Evolutionary conservation across 2,329 filamentous ascomycete species (phyloP).

Genomic region (Xylaria sp.): DNA sequence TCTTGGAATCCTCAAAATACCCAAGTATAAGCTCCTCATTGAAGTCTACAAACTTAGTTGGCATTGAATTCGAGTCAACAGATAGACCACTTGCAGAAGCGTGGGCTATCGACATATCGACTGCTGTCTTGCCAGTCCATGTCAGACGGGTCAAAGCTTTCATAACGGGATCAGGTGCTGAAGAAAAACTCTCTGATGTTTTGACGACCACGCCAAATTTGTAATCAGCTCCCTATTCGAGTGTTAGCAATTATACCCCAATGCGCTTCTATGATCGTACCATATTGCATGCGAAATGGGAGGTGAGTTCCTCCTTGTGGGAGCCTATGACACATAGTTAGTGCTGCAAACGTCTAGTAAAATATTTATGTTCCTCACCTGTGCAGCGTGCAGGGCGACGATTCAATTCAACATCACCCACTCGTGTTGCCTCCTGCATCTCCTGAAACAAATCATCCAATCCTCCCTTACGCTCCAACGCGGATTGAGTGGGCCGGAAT

Average conservation of each 20-base stretch:
- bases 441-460: slow-evolving; percentile 65
- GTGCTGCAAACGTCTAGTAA: slow-evolving; percentile 24
- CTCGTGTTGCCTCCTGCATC: slow-evolving; percentile 45
- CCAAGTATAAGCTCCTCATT: slow-evolving; percentile 69
- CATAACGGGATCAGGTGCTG: slow-evolving; percentile 55
- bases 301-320: slow-evolving; percentile 51
- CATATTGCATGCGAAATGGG: slow-evolving; percentile 61
- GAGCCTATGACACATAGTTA: slow-evolving; percentile 38
- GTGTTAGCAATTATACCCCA: slow-evolving; percentile 26
- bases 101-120: slow-evolving; percentile 39
- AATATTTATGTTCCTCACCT: slow-evolving; percentile 38
- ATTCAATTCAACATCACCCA: slow-evolving; percentile 51
- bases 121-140: slow-evolving; percentile 57
- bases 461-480: slow-evolving; percentile 59
- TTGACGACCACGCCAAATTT: slow-evolving; percentile 66
- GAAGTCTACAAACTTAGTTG: slow-evolving; percentile 50
- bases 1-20: slow-evolving; percentile 65
- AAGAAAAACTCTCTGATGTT: slow-evolving; percentile 52
- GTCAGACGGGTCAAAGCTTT: slow-evolving; percentile 57
- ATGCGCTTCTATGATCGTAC: slow-evolving; percentile 40
- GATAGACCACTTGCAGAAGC: slow-evolving; percentile 7
- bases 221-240: slow-evolving; percentile 63
- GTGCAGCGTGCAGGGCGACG: slow-evolving; percentile 46
- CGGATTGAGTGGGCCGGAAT: slow-evolving; percentile 59
- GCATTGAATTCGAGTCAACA: slow-evolving; percentile 30